phyloP scores from a whole-genome alignment of 352 stramenopile genomes.

The Globisporangium takayamanum region DNA sequence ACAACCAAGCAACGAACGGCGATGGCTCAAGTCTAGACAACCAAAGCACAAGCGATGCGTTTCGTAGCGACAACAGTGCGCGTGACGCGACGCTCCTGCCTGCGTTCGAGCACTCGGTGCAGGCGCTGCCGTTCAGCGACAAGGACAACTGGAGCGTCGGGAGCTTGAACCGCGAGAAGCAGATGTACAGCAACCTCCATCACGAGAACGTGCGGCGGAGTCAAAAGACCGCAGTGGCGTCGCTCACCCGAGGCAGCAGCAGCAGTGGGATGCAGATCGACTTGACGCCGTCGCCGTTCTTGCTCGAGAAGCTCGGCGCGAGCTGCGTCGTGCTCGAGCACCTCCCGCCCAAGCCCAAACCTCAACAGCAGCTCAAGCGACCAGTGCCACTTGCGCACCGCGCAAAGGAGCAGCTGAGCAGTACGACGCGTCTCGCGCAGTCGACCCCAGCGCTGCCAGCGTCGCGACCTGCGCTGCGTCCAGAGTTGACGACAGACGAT shows the following conservation, averaged over 20 bases:
- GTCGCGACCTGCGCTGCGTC: conserved; percentile 1
- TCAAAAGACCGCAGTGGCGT: conserved; percentile 26
- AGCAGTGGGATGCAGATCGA: conserved; percentile 25
- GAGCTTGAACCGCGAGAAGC: conserved; percentile 60
- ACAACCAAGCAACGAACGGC: not conserved
- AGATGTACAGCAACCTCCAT: conserved; percentile 74
- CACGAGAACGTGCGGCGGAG: conserved; percentile 53
- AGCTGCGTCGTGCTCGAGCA: conserved; percentile 54
- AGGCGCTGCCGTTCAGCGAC: conserved; percentile 55
- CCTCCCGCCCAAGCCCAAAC: not conserved
- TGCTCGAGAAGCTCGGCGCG: conserved; percentile 54
- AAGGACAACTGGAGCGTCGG: conserved; percentile 80
- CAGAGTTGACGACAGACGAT: not conserved
- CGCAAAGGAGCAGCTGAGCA: conserved; percentile 8
- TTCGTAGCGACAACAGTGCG: not conserved
- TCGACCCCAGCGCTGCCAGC: not conserved
- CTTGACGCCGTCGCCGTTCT: conserved; percentile 52
- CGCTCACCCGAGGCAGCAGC: conserved; percentile 15
- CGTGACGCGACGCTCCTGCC: conserved; percentile 24
- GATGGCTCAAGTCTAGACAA: conserved; percentile 14
- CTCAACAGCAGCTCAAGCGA: not conserved
- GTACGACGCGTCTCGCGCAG: not conserved
- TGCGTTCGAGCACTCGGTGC: conserved; percentile 28
- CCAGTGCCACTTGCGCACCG: not conserved
- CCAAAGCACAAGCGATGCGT: not conserved